Conservation (phyloP, 345 rosid genomes). For the Luvunga scandens region DNA sequence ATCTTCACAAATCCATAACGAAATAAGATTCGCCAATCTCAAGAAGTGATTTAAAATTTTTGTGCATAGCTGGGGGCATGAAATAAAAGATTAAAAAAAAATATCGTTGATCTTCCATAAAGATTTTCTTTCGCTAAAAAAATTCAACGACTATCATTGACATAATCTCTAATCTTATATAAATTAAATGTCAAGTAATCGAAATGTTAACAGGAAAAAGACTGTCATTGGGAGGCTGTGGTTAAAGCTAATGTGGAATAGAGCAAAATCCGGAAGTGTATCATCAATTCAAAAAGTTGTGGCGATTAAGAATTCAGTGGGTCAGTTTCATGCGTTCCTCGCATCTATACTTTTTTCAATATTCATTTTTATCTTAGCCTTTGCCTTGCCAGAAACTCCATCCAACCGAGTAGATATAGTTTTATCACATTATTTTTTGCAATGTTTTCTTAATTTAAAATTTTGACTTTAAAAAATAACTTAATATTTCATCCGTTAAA, state of each 20-base stretch:
- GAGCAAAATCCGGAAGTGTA: not conserved
- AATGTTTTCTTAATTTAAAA: too few species aligned
- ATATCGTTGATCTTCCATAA: not conserved
- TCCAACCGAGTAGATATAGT: not conserved
- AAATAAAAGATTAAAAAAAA: not conserved
- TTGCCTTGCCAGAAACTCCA: constrained; percentile 15
- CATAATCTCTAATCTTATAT: not conserved
- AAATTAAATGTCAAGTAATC: too few species aligned
- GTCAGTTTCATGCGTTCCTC: constrained; percentile 7
- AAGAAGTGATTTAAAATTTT: not conserved
- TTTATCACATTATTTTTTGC: too few species aligned
- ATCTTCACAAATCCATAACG: not conserved
- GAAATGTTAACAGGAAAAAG: not conserved
- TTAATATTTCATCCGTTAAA: too few species aligned
- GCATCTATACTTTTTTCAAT: not conserved
- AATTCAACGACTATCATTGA: not conserved
- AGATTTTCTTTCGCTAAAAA: not conserved
- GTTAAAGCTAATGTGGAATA: not conserved
- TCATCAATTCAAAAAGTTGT: not conserved
- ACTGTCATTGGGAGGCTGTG: not conserved
- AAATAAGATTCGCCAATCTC: not conserved
- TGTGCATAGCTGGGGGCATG: not conserved
- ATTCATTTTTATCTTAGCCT: not conserved
- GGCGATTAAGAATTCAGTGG: constrained; percentile 2
- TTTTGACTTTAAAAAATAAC: too few species aligned